Evolutionary conservation across 2,329 filamentous ascomycete genomes (phyloP).

Genomic region (Scedosporium dehoogii): DNA sequence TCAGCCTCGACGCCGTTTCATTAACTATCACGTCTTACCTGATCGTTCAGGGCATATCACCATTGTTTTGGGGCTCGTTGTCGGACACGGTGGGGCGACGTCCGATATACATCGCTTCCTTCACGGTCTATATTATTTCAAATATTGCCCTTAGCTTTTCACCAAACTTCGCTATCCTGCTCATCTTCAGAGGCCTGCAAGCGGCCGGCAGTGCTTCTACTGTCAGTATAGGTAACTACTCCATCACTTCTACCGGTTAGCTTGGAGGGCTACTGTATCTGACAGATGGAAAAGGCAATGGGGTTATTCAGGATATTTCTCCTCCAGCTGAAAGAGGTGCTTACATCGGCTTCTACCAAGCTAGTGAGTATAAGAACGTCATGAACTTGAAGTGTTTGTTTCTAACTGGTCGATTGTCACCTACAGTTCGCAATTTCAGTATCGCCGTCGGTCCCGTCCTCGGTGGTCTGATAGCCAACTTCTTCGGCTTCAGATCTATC

Average conservation of each 20-base stretch:
- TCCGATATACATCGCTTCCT: slow-evolving; percentile 32
- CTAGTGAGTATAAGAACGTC: slow-evolving; percentile 14
- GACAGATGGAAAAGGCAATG: slow-evolving; percentile 14
- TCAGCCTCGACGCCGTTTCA: too few species aligned
- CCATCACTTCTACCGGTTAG: neutral
- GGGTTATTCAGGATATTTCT: slow-evolving; percentile 22
- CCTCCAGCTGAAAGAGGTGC: slow-evolving; percentile 18
- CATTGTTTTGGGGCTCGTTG: too few species aligned
- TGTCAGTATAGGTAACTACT: slow-evolving; percentile 30
- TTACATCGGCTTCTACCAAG: slow-evolving; percentile 21
- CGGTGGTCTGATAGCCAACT: too few species aligned
- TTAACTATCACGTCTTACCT: too few species aligned
- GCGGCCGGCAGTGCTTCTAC: slow-evolving; percentile 36
- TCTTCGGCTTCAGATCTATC: too few species aligned
- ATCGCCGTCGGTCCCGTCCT: too few species aligned
- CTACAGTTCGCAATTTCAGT: too few species aligned
- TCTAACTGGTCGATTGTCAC: too few species aligned
- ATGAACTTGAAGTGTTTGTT: too few species aligned
- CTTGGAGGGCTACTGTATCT: too few species aligned
- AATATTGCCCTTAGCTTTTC: slow-evolving; percentile 35
- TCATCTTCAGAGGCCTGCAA: slow-evolving; percentile 36
- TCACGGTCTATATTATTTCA: slow-evolving; percentile 34
- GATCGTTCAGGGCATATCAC: too few species aligned
- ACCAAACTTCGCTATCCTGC: slow-evolving; percentile 29
- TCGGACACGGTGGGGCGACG: slow-evolving; percentile 19